These are phyloP conservation scores for Penicillium manginii DNA, from an alignment of 495 filamentous ascomycete species.

Conservation along the genomic window DNA sequence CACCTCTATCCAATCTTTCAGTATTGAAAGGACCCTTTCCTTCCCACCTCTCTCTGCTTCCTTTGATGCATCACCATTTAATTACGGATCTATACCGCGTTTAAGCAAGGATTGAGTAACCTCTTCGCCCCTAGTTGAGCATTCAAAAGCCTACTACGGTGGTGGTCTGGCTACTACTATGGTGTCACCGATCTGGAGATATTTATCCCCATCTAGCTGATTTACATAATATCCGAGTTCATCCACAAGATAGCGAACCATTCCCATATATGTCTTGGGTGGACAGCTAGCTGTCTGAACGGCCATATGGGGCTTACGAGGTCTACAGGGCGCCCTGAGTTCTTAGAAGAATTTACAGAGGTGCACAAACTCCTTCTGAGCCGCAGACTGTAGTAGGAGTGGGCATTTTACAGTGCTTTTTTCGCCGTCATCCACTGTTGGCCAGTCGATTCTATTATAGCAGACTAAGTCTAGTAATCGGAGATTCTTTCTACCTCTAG, in stretches of 20 bases:
- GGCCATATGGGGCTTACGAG: constrained; percentile 3
- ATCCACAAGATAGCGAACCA: constrained; percentile 5
- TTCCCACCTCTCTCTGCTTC: no score
- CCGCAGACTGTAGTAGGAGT: not conserved
- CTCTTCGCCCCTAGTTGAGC: no score
- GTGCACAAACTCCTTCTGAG: not conserved
- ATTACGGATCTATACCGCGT: not conserved
- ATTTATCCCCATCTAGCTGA: constrained; percentile 6
- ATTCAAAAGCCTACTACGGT: no score
- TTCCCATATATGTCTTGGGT: not conserved
- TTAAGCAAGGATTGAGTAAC: no score
- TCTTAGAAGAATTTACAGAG: not conserved
- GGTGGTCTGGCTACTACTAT: no score
- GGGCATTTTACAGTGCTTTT: not conserved
- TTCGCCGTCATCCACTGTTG: constrained; percentile 5
- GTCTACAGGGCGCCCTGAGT: constrained; percentile 1
- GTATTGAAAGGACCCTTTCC: no score
- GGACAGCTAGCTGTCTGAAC: not conserved
- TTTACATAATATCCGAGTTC: constrained; percentile 5
- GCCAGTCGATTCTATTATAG: not conserved
- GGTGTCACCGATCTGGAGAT: no score
- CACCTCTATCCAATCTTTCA: no score
- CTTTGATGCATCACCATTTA: no score
- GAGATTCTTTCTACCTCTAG: not conserved
- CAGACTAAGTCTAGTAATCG: not conserved